Conservation (phyloP, 306 rosid species). For the Cucurbita maxima region DNA sequence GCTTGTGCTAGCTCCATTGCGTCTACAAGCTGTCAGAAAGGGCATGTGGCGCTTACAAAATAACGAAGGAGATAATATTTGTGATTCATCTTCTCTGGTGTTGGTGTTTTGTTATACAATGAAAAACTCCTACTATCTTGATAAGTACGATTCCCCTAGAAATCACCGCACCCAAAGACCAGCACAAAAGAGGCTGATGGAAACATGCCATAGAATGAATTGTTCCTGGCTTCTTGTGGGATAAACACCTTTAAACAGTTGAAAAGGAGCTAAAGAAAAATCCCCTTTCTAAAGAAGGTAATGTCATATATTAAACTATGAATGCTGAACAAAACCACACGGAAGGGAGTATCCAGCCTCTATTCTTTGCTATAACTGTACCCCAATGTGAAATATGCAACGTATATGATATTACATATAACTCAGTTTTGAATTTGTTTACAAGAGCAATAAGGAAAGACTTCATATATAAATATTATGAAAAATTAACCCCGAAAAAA, state of each 20-base stretch:
- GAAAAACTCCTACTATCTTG: not conserved
- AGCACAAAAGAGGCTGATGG: not conserved
- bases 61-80: not conserved
- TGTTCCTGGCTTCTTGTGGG: not conserved
- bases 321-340: not conserved
- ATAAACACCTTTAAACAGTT: not conserved
- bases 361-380: not conserved
- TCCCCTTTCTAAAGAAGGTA: not conserved
- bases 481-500: not conserved
- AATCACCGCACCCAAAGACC: not conserved
- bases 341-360: not conserved
- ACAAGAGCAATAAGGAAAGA: not conserved
- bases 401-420: not conserved
- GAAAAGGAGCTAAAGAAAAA: not conserved
- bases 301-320: not conserved
- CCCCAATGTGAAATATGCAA: not conserved
- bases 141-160: not conserved
- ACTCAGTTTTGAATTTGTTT: not conserved
- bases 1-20: constrained; percentile 80
- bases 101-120: not conserved
- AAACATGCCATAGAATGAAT: not conserved
- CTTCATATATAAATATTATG: not conserved
- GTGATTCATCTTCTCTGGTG: not conserved
- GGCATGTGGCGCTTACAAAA: not conserved
- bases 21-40: constrained; percentile 59